phyloP scores from a whole-genome alignment of 2,329 filamentous ascomycete genomes.

The Boeremia lycopersici region DNA sequence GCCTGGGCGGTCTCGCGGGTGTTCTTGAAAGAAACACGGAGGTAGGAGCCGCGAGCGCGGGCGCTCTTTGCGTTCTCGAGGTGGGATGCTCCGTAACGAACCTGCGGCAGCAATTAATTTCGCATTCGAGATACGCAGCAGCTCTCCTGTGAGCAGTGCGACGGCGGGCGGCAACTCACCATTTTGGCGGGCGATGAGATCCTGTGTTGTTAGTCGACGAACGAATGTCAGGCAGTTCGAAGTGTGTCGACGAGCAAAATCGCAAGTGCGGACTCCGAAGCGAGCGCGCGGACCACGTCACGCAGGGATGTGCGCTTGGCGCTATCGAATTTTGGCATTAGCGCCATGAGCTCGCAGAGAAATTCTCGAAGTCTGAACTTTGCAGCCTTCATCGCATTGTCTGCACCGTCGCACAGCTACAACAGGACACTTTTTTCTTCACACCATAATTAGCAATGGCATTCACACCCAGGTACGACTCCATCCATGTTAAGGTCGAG shows the following conservation, averaged over 20 bases:
- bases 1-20: conserved; percentile 99
- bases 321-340: conserved; percentile 8
- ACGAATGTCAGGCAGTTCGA: conserved; percentile 10
- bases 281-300: background rate
- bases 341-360: conserved; percentile 20
- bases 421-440: background rate
- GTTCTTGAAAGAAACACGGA: conserved; percentile 99
- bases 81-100: conserved; percentile 47
- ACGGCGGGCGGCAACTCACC: conserved; percentile 40
- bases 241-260: conserved; percentile 33
- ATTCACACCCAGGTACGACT: conserved; percentile 39
- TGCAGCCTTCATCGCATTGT: conserved; percentile 2
- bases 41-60: conserved; percentile 97
- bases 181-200: conserved; percentile 50
- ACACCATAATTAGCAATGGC: conserved; percentile 28
- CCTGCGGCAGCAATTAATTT: conserved; percentile 40
- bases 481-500: conserved; percentile 18
- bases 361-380: conserved; percentile 15
- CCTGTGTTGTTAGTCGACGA: conserved; percentile 36
- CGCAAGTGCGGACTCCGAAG: conserved; percentile 33
- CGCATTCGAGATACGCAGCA: conserved; percentile 18
- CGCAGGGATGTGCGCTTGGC: conserved; percentile 8
- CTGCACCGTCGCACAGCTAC: conserved; percentile 5
- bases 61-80: conserved; percentile 68
- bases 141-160: background rate